Evolutionary conservation across 257 asterid species (phyloP).

Genomic region (Mentha longifolia): DNA sequence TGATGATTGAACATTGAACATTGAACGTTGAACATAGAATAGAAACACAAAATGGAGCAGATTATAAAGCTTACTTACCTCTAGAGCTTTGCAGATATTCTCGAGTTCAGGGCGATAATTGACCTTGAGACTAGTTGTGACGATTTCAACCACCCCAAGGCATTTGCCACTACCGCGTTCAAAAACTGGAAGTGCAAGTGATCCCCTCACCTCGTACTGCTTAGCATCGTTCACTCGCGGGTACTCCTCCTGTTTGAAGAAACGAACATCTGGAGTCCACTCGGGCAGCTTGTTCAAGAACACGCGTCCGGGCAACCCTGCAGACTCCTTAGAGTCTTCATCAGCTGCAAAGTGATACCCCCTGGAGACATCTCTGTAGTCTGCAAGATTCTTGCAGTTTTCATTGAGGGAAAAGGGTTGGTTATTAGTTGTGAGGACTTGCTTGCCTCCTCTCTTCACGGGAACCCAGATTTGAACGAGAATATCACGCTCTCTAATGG

Average conservation of each 20-base stretch:
- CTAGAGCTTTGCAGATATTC: slow-evolving; percentile 69
- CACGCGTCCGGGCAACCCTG: slow-evolving; percentile 76
- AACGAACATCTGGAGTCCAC: slow-evolving; percentile 84
- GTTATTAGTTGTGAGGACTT: slow-evolving; percentile 61
- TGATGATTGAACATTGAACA: neutral
- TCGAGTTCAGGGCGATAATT: slow-evolving; percentile 66
- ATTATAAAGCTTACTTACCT: slow-evolving; percentile 45
- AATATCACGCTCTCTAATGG: slow-evolving; percentile 52
- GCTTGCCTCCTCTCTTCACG: slow-evolving; percentile 55
- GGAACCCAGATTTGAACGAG: slow-evolving; percentile 88
- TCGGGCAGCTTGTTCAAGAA: slow-evolving; percentile 78
- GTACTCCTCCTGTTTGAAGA: slow-evolving; percentile 66
- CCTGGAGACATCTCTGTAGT: slow-evolving; percentile 57
- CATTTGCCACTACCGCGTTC: slow-evolving; percentile 70
- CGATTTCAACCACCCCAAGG: slow-evolving; percentile 77
- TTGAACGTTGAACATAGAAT: slow-evolving; percentile 2
- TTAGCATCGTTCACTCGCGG: slow-evolving; percentile 62
- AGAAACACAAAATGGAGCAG: slow-evolving; percentile 1
- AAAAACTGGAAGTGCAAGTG: slow-evolving; percentile 77
- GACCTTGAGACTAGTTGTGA: slow-evolving; percentile 59
- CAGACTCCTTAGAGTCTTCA: slow-evolving; percentile 51
- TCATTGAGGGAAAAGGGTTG: slow-evolving; percentile 61
- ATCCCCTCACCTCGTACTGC: slow-evolving; percentile 61
- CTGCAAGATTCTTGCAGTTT: slow-evolving; percentile 58
- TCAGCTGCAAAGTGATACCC: slow-evolving; percentile 63